These are phyloP conservation scores for Incumbomyces lentus DNA, from an alignment of 2,329 filamentous ascomycete genomes.

Conservation along the genomic window DNA sequence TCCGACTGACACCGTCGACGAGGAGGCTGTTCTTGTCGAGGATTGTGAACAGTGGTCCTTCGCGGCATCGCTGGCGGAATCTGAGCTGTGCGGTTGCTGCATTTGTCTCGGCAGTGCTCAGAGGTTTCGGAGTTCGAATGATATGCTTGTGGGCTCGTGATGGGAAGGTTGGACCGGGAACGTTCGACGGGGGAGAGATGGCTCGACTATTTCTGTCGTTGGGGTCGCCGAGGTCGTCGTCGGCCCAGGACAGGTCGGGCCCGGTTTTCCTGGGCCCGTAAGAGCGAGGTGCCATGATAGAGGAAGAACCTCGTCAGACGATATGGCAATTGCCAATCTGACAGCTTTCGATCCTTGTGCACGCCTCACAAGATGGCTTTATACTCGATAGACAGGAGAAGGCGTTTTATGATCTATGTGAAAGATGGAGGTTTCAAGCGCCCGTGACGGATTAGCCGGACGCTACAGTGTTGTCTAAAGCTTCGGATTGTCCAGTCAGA, in stretches of 20 bases:
- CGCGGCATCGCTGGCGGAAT: constrained; percentile 1
- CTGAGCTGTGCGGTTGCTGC: neutral
- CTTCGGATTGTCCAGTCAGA: too few relatives aligned
- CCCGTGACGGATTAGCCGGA: too few relatives aligned
- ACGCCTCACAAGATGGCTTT: too few relatives aligned
- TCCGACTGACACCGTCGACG: neutral
- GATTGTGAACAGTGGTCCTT: constrained; percentile 2
- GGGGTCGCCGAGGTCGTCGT: constrained; percentile 3
- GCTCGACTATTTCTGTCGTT: constrained; percentile 1
- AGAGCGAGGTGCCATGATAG: neutral
- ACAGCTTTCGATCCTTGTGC: too few relatives aligned
- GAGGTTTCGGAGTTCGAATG: constrained; percentile 4
- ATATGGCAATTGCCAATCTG: too few relatives aligned
- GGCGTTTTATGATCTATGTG: too few relatives aligned
- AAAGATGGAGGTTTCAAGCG: too few relatives aligned
- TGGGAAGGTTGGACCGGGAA: constrained; percentile 3
- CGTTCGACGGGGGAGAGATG: constrained; percentile 2
- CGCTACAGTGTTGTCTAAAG: too few relatives aligned
- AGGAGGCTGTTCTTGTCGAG: constrained; percentile 3
- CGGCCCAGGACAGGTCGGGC: constrained; percentile 5
- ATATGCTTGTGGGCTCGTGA: neutral
- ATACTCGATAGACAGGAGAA: too few relatives aligned
- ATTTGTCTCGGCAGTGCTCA: neutral
- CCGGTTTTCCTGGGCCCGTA: constrained; percentile 1
- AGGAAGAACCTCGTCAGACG: too few relatives aligned